Evolutionary conservation across 345 rosid species (phyloP).

Genomic region (Eucalyptus rudis): DNA sequence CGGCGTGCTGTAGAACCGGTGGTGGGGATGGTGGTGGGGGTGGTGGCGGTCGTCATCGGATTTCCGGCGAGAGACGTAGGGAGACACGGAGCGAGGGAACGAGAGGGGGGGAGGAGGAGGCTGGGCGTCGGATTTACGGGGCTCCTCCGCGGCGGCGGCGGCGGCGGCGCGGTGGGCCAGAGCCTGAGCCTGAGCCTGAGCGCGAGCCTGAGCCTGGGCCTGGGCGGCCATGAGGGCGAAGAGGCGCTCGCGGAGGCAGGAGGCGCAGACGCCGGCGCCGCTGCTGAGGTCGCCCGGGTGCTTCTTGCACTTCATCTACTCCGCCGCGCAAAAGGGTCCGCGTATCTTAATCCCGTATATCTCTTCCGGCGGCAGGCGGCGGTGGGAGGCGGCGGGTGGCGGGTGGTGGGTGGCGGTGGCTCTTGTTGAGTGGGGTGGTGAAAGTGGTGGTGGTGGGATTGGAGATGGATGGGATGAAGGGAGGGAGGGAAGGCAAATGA

Average conservation of each 20-base stretch:
- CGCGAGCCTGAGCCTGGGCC: background rate
- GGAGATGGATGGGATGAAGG: background rate
- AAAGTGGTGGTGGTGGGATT: background rate
- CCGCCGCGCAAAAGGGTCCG: background rate
- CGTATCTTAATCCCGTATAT: background rate
- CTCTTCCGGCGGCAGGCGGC: background rate
- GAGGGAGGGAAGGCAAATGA: background rate
- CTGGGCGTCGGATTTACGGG: background rate
- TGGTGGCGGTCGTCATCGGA: background rate
- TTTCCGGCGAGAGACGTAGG: constrained; percentile 42
- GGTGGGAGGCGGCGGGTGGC: background rate
- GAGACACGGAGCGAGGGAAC: constrained; percentile 84
- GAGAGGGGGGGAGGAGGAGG: constrained; percentile 18
- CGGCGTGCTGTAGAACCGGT: constrained; percentile 56
- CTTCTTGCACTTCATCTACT: constrained; percentile 26
- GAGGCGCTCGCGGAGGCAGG: constrained; percentile 38
- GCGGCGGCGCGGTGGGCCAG: background rate
- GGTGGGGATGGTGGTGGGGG: constrained; percentile 10
- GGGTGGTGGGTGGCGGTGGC: background rate
- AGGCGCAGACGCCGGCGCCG: constrained; percentile 32
- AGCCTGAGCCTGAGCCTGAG: background rate
- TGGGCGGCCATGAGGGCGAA: constrained; percentile 18
- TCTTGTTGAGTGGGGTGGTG: background rate
- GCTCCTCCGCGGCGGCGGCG: background rate
- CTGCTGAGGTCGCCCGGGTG: constrained; percentile 22